Percentiles rank a stretch among this genome's conserved stretches.
Conservation (phyloP, 2,329 filamentous ascomycete genomes). For the Aaosphaeria arxii region DNA sequence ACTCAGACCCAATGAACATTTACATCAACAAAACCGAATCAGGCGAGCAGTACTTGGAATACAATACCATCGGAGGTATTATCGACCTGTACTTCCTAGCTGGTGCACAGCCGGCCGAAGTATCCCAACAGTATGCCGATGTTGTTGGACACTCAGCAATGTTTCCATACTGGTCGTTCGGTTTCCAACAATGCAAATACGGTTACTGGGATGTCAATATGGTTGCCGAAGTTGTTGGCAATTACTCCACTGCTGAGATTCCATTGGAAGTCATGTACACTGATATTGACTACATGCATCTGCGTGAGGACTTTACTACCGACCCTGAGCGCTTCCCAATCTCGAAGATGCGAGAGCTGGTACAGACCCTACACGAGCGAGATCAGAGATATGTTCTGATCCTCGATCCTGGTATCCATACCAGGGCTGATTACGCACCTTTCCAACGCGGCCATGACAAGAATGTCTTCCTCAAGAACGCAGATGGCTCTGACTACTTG, state of each 20-base stretch:
- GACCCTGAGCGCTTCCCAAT: constrained; percentile 64
- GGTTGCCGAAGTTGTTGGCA: constrained; percentile 65
- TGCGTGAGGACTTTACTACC: constrained; percentile 59
- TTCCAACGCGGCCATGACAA: constrained; percentile 61
- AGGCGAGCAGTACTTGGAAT: constrained; percentile 69
- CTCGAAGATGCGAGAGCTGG: constrained; percentile 61
- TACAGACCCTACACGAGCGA: constrained; percentile 62
- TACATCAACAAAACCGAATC: constrained; percentile 61
- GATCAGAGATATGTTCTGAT: constrained; percentile 73
- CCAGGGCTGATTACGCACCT: constrained; percentile 51
- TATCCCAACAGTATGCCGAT: constrained; percentile 50
- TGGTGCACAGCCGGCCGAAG: constrained; percentile 46
- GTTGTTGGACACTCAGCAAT: constrained; percentile 48
- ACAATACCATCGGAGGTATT: constrained; percentile 74
- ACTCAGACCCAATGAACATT: constrained; percentile 58
- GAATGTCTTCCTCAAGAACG: constrained; percentile 52
- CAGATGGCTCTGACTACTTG: constrained; percentile 55
- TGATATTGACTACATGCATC: constrained; percentile 69
- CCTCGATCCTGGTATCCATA: constrained; percentile 62
- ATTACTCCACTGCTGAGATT: constrained; percentile 64
- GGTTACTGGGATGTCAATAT: constrained; percentile 59
- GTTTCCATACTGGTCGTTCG: constrained; percentile 53
- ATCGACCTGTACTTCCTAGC: constrained; percentile 61
- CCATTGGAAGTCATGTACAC: constrained; percentile 73
- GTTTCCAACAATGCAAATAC: constrained; percentile 53